Conservation (phyloP, 2,329 filamentous ascomycete species). For the Metarhizium album region DNA sequence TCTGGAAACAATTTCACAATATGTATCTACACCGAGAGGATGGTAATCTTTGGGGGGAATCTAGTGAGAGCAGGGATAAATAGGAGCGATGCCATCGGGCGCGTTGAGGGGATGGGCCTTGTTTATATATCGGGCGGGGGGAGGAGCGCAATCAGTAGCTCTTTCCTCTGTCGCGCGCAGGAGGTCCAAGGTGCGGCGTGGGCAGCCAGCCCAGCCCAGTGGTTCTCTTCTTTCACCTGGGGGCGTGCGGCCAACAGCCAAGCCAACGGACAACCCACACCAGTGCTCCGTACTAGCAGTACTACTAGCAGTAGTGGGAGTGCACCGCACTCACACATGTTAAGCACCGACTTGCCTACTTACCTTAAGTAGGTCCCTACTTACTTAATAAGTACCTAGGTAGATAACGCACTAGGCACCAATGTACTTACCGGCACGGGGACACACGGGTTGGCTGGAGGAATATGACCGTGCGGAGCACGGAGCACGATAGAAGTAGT, state of each 20-base stretch:
- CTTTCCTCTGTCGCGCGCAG: conserved; percentile 5
- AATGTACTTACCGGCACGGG: background rate
- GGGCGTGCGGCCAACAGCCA: background rate
- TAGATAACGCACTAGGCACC: too few relatives aligned
- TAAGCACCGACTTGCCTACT: too few relatives aligned
- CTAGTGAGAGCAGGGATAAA: conserved; percentile 21
- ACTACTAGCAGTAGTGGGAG: too few relatives aligned
- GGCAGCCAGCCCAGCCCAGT: background rate
- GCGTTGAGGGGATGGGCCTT: conserved; percentile 40
- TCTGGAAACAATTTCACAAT: conserved; percentile 13
- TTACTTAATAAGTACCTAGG: too few relatives aligned
- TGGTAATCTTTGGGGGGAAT: conserved; percentile 6
- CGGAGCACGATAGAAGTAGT: background rate
- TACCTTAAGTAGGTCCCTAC: too few relatives aligned
- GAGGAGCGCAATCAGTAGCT: conserved; percentile 44
- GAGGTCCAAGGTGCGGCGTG: background rate
- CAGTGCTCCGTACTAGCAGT: too few relatives aligned
- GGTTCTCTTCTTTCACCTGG: background rate
- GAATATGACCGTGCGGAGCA: background rate
- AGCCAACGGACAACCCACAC: background rate
- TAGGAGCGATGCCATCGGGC: conserved; percentile 32
- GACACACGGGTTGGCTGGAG: background rate
- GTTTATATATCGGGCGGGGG: conserved; percentile 53
- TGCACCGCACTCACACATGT: too few relatives aligned
- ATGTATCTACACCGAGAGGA: conserved; percentile 14